Percentiles rank a stretch among this genome's conserved stretches.
phyloP scores from a whole-genome alignment of 2,329 filamentous ascomycete genomes.

The Fusarium sp. region DNA sequence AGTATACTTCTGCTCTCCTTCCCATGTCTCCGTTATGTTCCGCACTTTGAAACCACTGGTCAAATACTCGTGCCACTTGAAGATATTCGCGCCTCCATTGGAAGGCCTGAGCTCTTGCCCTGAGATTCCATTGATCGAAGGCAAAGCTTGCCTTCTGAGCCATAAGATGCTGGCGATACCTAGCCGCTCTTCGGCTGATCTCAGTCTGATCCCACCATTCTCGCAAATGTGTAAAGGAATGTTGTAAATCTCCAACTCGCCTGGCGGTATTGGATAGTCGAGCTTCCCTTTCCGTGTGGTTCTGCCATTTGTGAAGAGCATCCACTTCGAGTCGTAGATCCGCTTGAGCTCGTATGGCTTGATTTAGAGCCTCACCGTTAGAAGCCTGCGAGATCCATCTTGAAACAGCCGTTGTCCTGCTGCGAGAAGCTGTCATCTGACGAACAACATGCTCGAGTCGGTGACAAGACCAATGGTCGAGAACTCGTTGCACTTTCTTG shows the following conservation, averaged over 20 bases:
- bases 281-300: slow-evolving; percentile 17
- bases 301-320: slow-evolving; percentile 42
- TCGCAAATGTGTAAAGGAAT: slow-evolving; percentile 42
- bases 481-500: slow-evolving; percentile 34
- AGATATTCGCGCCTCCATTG: slow-evolving; percentile 50
- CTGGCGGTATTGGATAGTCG: slow-evolving; percentile 17
- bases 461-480: slow-evolving; percentile 47
- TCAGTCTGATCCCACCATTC: slow-evolving; percentile 50
- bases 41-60: slow-evolving; percentile 46
- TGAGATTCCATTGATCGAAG: slow-evolving; percentile 50
- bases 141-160: slow-evolving; percentile 34
- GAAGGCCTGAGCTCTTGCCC: slow-evolving; percentile 50
- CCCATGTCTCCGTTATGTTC: slow-evolving; percentile 37
- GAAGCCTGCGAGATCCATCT: slow-evolving; percentile 41
- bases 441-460: slow-evolving; percentile 38
- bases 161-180: slow-evolving; percentile 38
- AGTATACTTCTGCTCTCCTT: slow-evolving; percentile 32
- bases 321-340: slow-evolving; percentile 22
- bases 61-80: slow-evolving; percentile 42
- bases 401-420: slow-evolving; percentile 30
- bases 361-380: slow-evolving; percentile 16
- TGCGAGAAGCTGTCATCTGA: slow-evolving; percentile 31
- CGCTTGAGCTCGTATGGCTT: slow-evolving; percentile 36
- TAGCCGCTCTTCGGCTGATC: slow-evolving; percentile 39
- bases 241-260: slow-evolving; percentile 36